Percentiles rank a stretch among this genome's conserved stretches.
Conservation (phyloP, 2,329 filamentous ascomycete species). For the Fusarium continuum region DNA sequence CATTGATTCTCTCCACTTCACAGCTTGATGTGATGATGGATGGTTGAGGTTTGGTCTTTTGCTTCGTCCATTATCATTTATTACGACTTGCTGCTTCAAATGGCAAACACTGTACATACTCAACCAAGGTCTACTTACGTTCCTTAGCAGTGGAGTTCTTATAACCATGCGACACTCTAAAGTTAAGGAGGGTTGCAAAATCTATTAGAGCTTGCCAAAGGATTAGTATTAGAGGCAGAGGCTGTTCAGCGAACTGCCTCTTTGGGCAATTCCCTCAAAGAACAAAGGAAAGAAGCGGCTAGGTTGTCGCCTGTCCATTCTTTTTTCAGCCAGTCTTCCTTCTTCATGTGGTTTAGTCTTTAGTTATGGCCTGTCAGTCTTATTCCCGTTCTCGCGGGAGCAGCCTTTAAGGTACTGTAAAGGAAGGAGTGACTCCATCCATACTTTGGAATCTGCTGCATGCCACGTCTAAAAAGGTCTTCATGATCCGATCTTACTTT, state of each 20-base stretch:
- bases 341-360: neutral
- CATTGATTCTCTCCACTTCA: constrained; percentile 26
- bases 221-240: neutral
- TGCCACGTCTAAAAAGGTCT: neutral
- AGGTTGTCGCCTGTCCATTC: neutral
- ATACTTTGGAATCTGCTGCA: neutral
- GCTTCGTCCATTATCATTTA: constrained; percentile 17
- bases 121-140: neutral
- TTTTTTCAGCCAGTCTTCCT: neutral
- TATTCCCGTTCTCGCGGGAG: constrained; percentile 1
- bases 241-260: constrained; percentile 16
- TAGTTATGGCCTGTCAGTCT: neutral
- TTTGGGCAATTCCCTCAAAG: constrained; percentile 31
- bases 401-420: neutral
- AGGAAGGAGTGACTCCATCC: neutral
- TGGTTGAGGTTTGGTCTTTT: constrained; percentile 1
- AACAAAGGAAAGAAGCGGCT: constrained; percentile 11
- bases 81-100: constrained; percentile 27
- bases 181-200: neutral
- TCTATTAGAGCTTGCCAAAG: neutral
- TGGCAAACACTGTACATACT: constrained; percentile 29
- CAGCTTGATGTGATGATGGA: constrained; percentile 25
- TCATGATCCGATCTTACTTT: constrained; percentile 29
- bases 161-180: neutral
- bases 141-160: no score